Base-by-base conservation (phyloP, 2,329 filamentous ascomycete species). In the Aspergillus luchuensis region DNA sequence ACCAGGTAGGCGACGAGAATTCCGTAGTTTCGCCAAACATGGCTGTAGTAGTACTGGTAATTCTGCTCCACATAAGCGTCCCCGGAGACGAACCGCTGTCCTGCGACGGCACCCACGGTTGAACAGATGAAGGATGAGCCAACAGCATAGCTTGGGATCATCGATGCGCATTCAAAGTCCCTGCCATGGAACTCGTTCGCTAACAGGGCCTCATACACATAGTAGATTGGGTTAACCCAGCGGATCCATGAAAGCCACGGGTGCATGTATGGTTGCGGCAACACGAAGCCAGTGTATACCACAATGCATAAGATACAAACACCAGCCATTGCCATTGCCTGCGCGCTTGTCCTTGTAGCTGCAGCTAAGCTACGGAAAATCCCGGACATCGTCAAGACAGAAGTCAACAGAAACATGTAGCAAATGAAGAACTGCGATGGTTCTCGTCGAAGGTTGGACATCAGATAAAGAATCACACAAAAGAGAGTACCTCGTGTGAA, bases 11-110 rank as follows among this genome's bases (percentile, higher is more conserved):
- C 88, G 49, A 89, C 75, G 49, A 92, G 75, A 57, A 91, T 89
- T 19, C 89, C 89, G 53, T 90, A 81, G 73, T 92, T 91, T 5
- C 78, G 69, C 90, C 90, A 92, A 49, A 85, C 81, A 76, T 92
- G 79, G 2, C 71, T 71, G 63, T 81, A 79, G 52, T 78, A 76
- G 74, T 91, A 92, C 1, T 76, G 65, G 74, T 86, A 89, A 2
- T 80, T 78, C 5, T 76, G 72, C 49, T 71, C 71, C 58, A 89
- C 78, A 66, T 87, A 91, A 4, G 67, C 71, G 47, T 89, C 86
- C 5, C 89, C 89, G 43, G 77, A 76, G 15, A 91, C 86, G 10
- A 73, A 80, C 3, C 69, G 52, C 8, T 78, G 71, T 15, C 88
- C 88, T 2, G 84, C 72, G 0, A 83, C 72, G 1, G 87, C 78